Percentiles rank a stretch among this genome's conserved stretches.
Evolutionary conservation across 768 basidiomycete species (phyloP).

Genomic region (Suillus brevipes): DNA sequence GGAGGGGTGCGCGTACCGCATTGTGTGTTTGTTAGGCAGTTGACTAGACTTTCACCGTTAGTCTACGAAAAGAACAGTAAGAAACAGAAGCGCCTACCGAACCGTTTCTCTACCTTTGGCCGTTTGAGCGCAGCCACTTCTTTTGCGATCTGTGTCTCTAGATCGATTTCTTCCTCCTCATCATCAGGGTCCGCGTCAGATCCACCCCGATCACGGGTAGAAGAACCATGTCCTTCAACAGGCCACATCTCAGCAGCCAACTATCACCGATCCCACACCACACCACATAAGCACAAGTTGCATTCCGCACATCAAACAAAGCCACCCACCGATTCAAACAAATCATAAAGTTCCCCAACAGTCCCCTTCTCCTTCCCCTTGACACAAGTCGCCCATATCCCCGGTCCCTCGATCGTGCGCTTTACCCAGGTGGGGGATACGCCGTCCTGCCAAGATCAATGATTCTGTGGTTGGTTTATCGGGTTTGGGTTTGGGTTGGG

Average conservation of each 20-base stretch:
- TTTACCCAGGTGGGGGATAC: slow-evolving; percentile 62
- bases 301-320: too few relatives aligned
- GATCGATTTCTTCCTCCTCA: slow-evolving; percentile 41
- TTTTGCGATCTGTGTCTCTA: slow-evolving; percentile 71
- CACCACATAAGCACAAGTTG: too few relatives aligned
- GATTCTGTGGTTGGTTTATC: background rate
- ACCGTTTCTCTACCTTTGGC: slow-evolving; percentile 60
- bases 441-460: slow-evolving; percentile 53
- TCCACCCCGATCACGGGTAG: slow-evolving; percentile 22
- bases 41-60: slow-evolving; percentile 45
- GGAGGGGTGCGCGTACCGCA: slow-evolving; percentile 50
- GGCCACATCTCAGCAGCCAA: slow-evolving; percentile 70
- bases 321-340: slow-evolving; percentile 60
- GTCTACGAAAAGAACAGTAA: too few relatives aligned
- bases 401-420: slow-evolving; percentile 72
- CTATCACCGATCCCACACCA: too few relatives aligned
- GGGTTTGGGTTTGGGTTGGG: too few relatives aligned
- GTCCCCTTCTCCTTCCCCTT: slow-evolving; percentile 83
- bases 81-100: slow-evolving; percentile 46
- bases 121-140: slow-evolving; percentile 73
- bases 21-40: slow-evolving; percentile 76
- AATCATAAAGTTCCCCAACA: slow-evolving; percentile 72
- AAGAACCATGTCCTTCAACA: slow-evolving; percentile 25
- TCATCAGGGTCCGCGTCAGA: slow-evolving; percentile 30
- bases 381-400: slow-evolving; percentile 84